Percentiles rank a stretch among this genome's conserved stretches.
Conservation (phyloP, 169 alveolate genomes). For the Babesia ovata region DNA sequence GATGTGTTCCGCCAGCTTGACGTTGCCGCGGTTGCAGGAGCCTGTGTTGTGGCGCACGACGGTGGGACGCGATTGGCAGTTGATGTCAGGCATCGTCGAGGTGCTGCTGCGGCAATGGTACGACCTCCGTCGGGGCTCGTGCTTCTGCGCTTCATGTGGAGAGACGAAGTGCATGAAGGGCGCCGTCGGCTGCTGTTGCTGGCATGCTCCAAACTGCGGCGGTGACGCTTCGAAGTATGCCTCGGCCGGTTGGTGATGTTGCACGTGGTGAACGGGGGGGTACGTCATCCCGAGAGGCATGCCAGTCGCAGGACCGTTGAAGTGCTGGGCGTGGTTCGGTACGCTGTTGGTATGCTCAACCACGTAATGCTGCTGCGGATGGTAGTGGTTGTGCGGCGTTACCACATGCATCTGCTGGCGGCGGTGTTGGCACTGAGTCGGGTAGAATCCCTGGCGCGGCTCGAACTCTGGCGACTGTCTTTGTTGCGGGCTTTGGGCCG, state of each 20-base stretch:
- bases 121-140: background rate
- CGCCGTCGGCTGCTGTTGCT: background rate
- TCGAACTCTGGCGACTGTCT: background rate
- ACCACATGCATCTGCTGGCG: background rate
- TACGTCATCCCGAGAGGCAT: constrained; percentile 1
- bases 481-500: background rate
- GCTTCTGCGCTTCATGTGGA: constrained; percentile 7
- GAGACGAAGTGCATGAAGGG: constrained; percentile 2
- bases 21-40: constrained; percentile 7
- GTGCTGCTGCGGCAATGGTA: constrained; percentile 22
- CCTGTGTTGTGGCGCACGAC: constrained; percentile 27
- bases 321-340: background rate
- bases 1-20: constrained; percentile 23
- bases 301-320: background rate
- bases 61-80: background rate
- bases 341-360: background rate
- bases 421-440: background rate
- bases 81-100: constrained; percentile 13
- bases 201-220: constrained; percentile 26
- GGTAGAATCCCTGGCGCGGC: background rate
- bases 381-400: constrained; percentile 3
- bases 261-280: background rate
- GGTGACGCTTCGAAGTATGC: constrained; percentile 2
- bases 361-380: constrained; percentile 35
- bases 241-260: constrained; percentile 1